phyloP scores from a whole-genome alignment of 108 stramenopile genomes.

The Discostella pseudostelligera region DNA sequence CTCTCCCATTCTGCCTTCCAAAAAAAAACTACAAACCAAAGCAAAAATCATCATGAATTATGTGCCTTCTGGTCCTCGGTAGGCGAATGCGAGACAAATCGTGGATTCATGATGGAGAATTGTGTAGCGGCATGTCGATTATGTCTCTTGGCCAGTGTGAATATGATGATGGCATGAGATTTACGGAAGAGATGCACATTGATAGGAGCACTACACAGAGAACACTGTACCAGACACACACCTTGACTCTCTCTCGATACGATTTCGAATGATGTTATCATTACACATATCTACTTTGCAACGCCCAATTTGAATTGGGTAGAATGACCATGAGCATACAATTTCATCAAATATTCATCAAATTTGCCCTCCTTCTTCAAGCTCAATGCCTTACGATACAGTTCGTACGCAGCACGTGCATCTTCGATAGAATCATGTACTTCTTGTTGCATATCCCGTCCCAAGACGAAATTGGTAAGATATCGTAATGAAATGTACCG shows the following conservation, averaged over 20 bases:
- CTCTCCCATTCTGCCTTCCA: not conserved
- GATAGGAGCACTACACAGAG: no score
- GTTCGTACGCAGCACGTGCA: conserved; percentile 74
- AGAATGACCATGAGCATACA: conserved; percentile 72
- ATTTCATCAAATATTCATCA: conserved; percentile 54
- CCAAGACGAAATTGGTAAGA: conserved; percentile 84
- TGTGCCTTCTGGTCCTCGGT: conserved; percentile 80
- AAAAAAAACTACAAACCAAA: not conserved
- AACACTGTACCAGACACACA: no score
- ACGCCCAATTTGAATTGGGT: conserved; percentile 69
- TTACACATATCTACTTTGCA: not conserved
- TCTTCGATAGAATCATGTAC: conserved; percentile 96
- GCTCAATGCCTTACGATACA: conserved; percentile 62
- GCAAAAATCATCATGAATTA: conserved; percentile 58
- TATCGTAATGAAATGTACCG: conserved; percentile 92
- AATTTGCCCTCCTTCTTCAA: conserved; percentile 67
- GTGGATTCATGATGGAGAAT: conserved; percentile 70
- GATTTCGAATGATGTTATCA: not conserved
- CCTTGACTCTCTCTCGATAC: no score
- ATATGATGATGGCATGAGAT: conserved; percentile 30
- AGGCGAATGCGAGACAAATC: conserved; percentile 72
- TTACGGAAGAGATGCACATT: not conserved
- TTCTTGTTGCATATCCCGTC: conserved; percentile 91
- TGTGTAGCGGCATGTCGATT: conserved; percentile 83
- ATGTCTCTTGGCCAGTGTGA: conserved; percentile 57